A percentile compares a stretch with the other conserved stretches of the same genome.
These are phyloP conservation scores for Penicillium sp. DNA, from an alignment of 2,329 filamentous ascomycete genomes.

Conservation along the genomic window DNA sequence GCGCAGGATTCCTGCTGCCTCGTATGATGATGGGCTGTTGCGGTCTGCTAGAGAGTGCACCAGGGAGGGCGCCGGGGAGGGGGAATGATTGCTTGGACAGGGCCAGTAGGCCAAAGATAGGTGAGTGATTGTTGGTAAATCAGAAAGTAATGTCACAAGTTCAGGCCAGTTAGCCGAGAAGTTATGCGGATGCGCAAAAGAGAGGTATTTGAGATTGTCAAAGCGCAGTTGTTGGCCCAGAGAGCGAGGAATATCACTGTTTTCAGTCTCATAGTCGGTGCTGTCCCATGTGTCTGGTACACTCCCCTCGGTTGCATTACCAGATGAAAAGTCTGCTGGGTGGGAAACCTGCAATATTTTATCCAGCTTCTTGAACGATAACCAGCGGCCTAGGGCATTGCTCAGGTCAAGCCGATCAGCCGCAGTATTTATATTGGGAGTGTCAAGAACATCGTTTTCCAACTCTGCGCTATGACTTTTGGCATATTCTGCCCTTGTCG, in stretches of 20 bases:
- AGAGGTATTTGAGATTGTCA: conserved; percentile 57
- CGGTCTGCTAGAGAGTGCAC: not conserved
- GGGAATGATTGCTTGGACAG: conserved; percentile 40
- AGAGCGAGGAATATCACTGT: conserved; percentile 18
- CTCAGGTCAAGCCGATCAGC: conserved; percentile 56
- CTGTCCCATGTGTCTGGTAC: conserved; percentile 46
- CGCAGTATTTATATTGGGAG: conserved; percentile 37
- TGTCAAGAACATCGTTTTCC: not conserved
- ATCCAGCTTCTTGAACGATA: conserved; percentile 50
- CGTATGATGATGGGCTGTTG: conserved; percentile 43
- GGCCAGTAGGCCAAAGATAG: conserved; percentile 65
- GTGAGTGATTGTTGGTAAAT: conserved; percentile 59
- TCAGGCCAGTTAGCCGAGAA: conserved; percentile 54
- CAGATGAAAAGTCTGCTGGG: not conserved
- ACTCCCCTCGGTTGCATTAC: conserved; percentile 3
- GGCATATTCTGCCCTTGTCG: conserved; percentile 17
- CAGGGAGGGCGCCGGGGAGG: too few species aligned
- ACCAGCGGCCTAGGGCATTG: conserved; percentile 49
- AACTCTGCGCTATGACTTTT: conserved; percentile 1
- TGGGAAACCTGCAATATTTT: conserved; percentile 41
- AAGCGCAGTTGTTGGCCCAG: conserved; percentile 42
- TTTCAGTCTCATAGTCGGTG: conserved; percentile 14
- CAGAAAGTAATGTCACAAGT: conserved; percentile 53
- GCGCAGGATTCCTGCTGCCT: conserved; percentile 59
- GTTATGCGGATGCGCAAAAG: conserved; percentile 53